Evolutionary conservation across 805 yeast genomes (phyloP).

Genomic region (Saturnispora halmiae): DNA sequence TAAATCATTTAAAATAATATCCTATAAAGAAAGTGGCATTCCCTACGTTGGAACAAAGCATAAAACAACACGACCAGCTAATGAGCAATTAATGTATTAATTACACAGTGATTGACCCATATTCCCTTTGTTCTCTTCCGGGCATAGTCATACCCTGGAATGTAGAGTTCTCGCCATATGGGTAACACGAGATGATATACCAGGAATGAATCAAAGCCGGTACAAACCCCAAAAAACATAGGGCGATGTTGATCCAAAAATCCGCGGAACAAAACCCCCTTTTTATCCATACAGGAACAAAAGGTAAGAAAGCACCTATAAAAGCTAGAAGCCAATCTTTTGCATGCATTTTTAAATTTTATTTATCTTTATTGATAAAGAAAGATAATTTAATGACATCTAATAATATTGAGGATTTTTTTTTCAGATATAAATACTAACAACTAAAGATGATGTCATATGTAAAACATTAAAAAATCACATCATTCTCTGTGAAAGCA

Average conservation of each 20-base stretch:
- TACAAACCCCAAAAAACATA: slow-evolving; percentile 60
- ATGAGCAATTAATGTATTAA: not conserved
- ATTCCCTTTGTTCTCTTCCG: slow-evolving; percentile 28
- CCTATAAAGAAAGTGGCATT: no score
- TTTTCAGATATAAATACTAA: not conserved
- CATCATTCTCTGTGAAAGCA: no score
- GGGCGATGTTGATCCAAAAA: slow-evolving; percentile 52
- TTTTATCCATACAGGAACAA: slow-evolving; percentile 61
- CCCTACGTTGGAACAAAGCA: no score
- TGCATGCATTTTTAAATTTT: slow-evolving; percentile 23
- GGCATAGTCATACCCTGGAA: slow-evolving; percentile 30
- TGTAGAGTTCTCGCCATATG: slow-evolving; percentile 29
- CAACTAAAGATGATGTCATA: no score
- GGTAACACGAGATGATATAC: slow-evolving; percentile 70
- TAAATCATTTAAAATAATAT: no score
- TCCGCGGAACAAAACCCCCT: slow-evolving; percentile 55
- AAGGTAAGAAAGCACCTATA: slow-evolving; percentile 61
- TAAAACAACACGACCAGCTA: no score
- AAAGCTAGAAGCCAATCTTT: slow-evolving; percentile 53
- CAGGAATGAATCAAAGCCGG: slow-evolving; percentile 75
- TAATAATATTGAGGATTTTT: not conserved
- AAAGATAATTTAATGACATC: not conserved
- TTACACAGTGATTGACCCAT: slow-evolving; percentile 25
- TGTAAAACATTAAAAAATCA: no score
- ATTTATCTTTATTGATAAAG: not conserved